Base-by-base conservation (phyloP, 257 asterid genomes). In the Solanum bukasovii region DNA sequence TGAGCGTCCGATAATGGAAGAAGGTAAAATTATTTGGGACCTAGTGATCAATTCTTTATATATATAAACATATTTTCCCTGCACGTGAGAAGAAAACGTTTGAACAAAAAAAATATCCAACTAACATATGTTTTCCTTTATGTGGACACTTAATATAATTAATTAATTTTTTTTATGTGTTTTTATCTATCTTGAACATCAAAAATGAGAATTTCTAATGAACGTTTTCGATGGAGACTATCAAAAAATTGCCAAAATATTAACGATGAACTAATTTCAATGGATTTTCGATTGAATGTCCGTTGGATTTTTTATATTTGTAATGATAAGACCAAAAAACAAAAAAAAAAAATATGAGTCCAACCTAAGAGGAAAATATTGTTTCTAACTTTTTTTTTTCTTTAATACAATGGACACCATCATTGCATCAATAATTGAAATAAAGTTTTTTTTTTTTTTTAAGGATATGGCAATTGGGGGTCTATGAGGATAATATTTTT, bases 371-470 rank as follows among this genome's bases (percentile, higher is more conserved):
- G 83, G 29, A 88, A 86, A 77, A 40, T 56, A 90, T 72, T 84
- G 81, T 84, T 75, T 75, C 88, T 88, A 73, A 84, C 89, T 89
- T 90, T 91, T 88, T 88, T 88, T 93, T 31, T 7, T 16, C 3
- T 8, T 31, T 35, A 25, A 35, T 35, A 73, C 82, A 91, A 88
- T 89, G 87, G 89, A 44, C 65, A 83, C 27, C 90, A 93, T 92
- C 90, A 92, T 92, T 88, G 78, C 91, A 38, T 74, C 97, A 94
- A 94, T 93, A 91, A 92, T 94, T 93, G 95, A 89, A 86, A 84
- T 73, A 84, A 92, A 91, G 90, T 91, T 84, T 88, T 33, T 33
- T 33, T 77, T 16, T 86, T 84, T 88, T 88, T 14, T 84, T 52
- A 13, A 87, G 23, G 91, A 89, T 87, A 86, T 83, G 91, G 88